These are phyloP conservation scores for Massarina eburnea DNA, from an alignment of 2,329 filamentous ascomycete genomes.

Conservation along the genomic window DNA sequence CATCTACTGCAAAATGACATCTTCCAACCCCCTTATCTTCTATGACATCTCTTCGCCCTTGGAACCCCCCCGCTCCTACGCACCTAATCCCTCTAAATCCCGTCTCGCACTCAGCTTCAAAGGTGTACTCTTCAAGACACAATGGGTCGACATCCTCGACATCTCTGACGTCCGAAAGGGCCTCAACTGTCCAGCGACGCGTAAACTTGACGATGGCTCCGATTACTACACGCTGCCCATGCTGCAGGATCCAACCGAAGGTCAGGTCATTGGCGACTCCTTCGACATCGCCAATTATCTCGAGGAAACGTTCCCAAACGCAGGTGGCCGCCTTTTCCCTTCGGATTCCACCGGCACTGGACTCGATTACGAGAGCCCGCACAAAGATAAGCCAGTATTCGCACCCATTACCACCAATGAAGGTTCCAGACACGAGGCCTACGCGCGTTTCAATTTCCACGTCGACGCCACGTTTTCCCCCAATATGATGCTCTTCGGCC, in stretches of 20 bases:
- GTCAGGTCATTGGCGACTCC: slow-evolving; percentile 58
- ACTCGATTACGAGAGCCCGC: slow-evolving; percentile 46
- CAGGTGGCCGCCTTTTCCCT: slow-evolving; percentile 55
- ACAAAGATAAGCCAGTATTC: slow-evolving; percentile 27
- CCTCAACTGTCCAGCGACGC: slow-evolving; percentile 53
- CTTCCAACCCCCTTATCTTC: slow-evolving; percentile 40
- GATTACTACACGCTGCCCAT: slow-evolving; percentile 65
- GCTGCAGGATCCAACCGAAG: slow-evolving; percentile 50
- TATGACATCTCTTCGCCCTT: slow-evolving; percentile 53
- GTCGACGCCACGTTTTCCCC: slow-evolving; percentile 58
- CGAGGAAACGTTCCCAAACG: slow-evolving; percentile 53
- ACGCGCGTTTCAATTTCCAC: slow-evolving; percentile 54
- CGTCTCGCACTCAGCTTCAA: slow-evolving; percentile 56
- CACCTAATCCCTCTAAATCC: slow-evolving; percentile 56
- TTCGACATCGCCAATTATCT: slow-evolving; percentile 67
- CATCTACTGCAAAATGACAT: slow-evolving; percentile 26
- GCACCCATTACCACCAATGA: slow-evolving; percentile 39
- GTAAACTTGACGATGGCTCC: slow-evolving; percentile 58
- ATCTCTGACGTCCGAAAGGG: slow-evolving; percentile 51
- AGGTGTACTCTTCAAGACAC: slow-evolving; percentile 48
- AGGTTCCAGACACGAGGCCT: slow-evolving; percentile 39
- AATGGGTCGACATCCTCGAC: slow-evolving; percentile 58
- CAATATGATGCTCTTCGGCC: slow-evolving; percentile 45
- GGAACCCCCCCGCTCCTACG: slow-evolving; percentile 42
- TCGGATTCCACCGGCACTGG: slow-evolving; percentile 27